These are phyloP conservation scores for Senecio squalidus DNA, from an alignment of 140 eudicot species.

Conservation along the genomic window DNA sequence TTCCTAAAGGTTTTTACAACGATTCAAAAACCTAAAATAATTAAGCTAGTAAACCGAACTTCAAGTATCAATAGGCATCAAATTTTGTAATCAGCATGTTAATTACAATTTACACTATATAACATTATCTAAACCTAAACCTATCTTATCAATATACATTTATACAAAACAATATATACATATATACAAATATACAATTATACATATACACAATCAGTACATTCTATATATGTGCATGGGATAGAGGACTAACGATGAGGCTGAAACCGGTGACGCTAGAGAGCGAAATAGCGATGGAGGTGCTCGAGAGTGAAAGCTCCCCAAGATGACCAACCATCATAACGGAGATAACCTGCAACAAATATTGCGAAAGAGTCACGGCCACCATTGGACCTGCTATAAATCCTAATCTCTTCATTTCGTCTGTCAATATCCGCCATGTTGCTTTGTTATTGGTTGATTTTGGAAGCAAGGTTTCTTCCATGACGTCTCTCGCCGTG, in stretches of 20 bases:
- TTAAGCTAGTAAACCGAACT: no score
- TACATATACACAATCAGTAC: background rate
- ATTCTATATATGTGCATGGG: background rate
- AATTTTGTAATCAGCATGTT: no score
- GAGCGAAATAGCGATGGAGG: conserved; percentile 52
- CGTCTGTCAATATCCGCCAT: conserved; percentile 25
- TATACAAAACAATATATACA: background rate
- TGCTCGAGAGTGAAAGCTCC: conserved; percentile 52
- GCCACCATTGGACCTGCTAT: conserved; percentile 60
- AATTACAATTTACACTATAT: background rate
- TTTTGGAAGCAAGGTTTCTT: conserved; percentile 31
- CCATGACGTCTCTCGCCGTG: conserved; percentile 18
- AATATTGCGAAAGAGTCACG: conserved; percentile 36
- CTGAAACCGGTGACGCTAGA: conserved; percentile 61
- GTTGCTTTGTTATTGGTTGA: background rate
- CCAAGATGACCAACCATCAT: conserved; percentile 74
- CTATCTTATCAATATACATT: background rate
- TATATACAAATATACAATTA: background rate
- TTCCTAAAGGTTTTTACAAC: no score
- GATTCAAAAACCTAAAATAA: no score
- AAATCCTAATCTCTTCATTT: conserved; percentile 35
- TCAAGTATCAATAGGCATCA: no score
- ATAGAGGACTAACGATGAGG: conserved; percentile 26
- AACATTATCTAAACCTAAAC: background rate
- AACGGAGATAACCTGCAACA: conserved; percentile 39